Base-by-base conservation (phyloP, 768 basidiomycete species). In the Lyophyllum semitale region DNA sequence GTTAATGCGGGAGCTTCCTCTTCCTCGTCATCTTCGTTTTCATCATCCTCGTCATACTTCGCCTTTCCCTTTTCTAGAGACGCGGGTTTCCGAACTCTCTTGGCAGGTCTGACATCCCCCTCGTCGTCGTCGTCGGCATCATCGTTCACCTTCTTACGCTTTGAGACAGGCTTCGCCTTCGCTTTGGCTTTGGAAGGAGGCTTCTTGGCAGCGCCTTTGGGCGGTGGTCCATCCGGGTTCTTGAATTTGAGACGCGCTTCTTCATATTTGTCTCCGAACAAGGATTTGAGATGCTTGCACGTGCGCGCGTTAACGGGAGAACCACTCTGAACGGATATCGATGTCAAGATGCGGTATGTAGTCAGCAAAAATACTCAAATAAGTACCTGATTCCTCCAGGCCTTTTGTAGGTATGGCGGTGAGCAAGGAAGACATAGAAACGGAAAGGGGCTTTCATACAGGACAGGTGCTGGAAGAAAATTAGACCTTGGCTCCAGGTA, bases 201-300 rank as follows among this genome's bases (percentile, higher is more conserved):
- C 45, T 63, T 66, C 46, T 71, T 51, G 49, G 60, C 54, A 48
- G 52, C 57, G 20, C 60, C 62, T 47, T 68, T 67, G 2, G 65
- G 45, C 8, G 69, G 45, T 13, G 54, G 66, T 11, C 71, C 73
- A 23, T 70, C 57, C 7, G 76, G 75, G 52, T 79, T 79, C 55
- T 77, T 77, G 49, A 76, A 57, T 48, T 71, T 70, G 20, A 79
- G 45, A 9, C 81, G 75, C 6, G 78, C 80, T 29, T 64, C 63
- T 59, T 81, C 80, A 61, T 82, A 82, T 27, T 68, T 69, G 23
- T 78, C 77, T 6, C 80, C 80, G 2, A 82, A 67, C 20, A 80
- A 66, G 8, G 70, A 48, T 45, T 72, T 71, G 18, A 81, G 66
- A 58, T 81, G 79, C 53, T 80, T 80, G 68, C 80, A 81, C 15